These are phyloP conservation scores for Cordia subcordata DNA, from an alignment of 257 asterid species.

Conservation along the genomic window DNA sequence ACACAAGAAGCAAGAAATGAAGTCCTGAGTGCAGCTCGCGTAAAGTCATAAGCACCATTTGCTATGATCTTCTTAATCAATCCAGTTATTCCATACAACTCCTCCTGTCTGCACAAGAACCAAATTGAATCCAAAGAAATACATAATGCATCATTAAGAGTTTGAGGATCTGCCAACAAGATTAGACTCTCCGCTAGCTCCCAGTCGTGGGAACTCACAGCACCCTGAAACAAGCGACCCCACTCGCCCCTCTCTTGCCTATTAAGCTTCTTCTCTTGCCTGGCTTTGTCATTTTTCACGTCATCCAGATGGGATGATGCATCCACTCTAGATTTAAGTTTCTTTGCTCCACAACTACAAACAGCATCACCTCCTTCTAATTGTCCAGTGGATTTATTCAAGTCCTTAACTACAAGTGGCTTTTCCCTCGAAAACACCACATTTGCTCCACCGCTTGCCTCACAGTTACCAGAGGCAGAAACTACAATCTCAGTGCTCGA, in stretches of 20 bases:
- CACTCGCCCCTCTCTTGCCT: constrained; percentile 86
- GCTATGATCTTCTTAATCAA: constrained; percentile 73
- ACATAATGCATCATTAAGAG: constrained; percentile 86
- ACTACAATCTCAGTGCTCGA: not conserved
- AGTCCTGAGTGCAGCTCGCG: constrained; percentile 94
- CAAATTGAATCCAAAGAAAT: constrained; percentile 90
- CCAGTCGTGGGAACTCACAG: constrained; percentile 93
- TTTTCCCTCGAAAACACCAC: constrained; percentile 2
- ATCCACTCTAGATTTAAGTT: constrained; percentile 60
- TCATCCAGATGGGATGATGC: constrained; percentile 45
- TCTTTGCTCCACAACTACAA: constrained; percentile 81
- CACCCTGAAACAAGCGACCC: constrained; percentile 88
- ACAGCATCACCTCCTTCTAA: constrained; percentile 14
- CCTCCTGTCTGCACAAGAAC: constrained; percentile 80
- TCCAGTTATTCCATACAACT: constrained; percentile 67
- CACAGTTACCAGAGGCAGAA: not conserved
- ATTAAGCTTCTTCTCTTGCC: constrained; percentile 59
- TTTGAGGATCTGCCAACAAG: constrained; percentile 85
- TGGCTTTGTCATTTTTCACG: constrained; percentile 52
- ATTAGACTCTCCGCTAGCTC: constrained; percentile 88
- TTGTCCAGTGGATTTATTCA: constrained; percentile 33
- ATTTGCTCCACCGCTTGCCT: constrained; percentile 1
- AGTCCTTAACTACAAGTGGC: constrained; percentile 39
- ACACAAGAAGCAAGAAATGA: constrained; percentile 97
- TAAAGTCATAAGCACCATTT: constrained; percentile 89